A percentile compares a stretch with the other conserved stretches of the same genome.
Evolutionary conservation across 169 alveolate genomes (phyloP).

Genomic region (Amoebophrya sp.): DNA sequence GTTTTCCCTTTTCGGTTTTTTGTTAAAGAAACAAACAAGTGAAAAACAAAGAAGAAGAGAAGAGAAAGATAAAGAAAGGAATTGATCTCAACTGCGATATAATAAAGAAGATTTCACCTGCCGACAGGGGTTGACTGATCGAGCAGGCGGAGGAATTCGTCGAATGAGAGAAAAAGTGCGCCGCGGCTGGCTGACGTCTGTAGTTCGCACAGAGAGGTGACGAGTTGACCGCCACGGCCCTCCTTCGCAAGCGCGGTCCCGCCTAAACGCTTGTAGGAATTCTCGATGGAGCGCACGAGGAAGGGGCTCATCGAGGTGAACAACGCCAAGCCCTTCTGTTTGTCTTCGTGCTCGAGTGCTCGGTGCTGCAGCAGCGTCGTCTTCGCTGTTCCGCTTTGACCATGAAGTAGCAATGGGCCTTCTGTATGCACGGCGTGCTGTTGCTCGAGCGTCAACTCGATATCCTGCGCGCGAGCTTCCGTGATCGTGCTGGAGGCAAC

Average conservation of each 20-base stretch:
- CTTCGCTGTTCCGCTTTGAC: neutral
- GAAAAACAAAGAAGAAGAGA: no score
- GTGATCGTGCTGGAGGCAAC: neutral
- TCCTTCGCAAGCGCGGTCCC: neutral
- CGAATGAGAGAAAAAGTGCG: neutral
- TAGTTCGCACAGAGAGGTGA: neutral
- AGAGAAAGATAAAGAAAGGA: no score
- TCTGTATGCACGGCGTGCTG: neutral
- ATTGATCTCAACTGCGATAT: no score
- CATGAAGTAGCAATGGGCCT: neutral
- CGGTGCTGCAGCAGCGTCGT: neutral
- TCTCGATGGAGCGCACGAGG: neutral
- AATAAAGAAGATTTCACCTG: no score
- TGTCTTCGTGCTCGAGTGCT: neutral
- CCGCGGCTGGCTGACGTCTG: neutral
- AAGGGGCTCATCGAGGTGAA: neutral
- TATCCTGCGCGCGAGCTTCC: neutral
- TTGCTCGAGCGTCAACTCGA: neutral
- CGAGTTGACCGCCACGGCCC: neutral
- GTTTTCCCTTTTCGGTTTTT: no score
- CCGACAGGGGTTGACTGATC: neutral
- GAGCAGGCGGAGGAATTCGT: neutral
- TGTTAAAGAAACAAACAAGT: no score
- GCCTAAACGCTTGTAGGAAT: neutral
- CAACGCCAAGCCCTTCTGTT: neutral